phyloP scores from a whole-genome alignment of 352 stramenopile genomes.

The Globisporangium cystogenes region DNA sequence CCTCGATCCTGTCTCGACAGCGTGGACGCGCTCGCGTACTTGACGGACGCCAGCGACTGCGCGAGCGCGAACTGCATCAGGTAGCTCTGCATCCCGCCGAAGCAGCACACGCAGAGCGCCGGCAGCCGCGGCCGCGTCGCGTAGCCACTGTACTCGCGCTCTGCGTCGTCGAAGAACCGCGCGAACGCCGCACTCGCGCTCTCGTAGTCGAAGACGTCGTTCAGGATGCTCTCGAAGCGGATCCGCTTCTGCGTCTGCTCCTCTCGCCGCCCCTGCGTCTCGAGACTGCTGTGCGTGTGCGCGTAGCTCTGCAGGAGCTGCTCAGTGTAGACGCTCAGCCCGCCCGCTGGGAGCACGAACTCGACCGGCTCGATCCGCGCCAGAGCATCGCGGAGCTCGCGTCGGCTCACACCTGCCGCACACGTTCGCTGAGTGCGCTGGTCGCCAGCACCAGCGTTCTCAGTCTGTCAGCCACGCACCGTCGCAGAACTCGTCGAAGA shows the following conservation, averaged over 20 bases:
- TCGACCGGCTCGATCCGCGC: slow-evolving; percentile 32
- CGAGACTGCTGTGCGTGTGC: neutral
- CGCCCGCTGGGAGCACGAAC: slow-evolving; percentile 29
- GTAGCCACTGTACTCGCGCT: neutral
- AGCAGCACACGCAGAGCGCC: neutral
- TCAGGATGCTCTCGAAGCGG: neutral
- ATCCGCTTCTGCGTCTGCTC: neutral
- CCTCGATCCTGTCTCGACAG: neutral
- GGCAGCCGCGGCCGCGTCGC: neutral
- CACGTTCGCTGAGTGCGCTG: neutral
- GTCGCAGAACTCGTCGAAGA: neutral
- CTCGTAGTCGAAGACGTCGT: neutral
- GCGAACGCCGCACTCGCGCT: neutral
- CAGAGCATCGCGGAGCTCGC: slow-evolving; percentile 6
- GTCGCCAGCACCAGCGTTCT: no score
- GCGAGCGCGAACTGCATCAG: neutral
- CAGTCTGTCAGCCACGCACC: slow-evolving; percentile 12
- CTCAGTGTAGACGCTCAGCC: slow-evolving; percentile 32
- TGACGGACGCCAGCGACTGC: neutral
- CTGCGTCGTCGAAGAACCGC: neutral
- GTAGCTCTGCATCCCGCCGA: neutral
- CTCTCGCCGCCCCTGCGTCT: neutral
- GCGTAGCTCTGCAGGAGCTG: slow-evolving; percentile 30
- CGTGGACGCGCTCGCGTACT: neutral
- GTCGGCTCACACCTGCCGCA: neutral